These are phyloP conservation scores for Amphirosellinia nigrospora DNA, from an alignment of 495 filamentous ascomycete genomes.

Conservation along the genomic window DNA sequence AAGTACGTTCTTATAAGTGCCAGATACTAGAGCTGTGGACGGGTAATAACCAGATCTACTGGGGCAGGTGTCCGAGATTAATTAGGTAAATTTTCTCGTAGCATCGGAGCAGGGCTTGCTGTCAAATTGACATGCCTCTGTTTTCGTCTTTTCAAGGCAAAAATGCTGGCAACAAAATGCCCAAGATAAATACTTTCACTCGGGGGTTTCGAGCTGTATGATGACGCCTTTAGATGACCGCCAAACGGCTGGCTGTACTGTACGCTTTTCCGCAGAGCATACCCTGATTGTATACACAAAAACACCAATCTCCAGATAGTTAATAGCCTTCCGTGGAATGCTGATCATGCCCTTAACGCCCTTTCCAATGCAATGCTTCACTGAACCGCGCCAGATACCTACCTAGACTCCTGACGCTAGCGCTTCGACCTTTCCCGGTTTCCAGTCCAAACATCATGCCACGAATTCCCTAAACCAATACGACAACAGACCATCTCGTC, in stretches of 20 bases:
- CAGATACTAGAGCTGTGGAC: neutral
- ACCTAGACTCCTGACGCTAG: conserved; percentile 26
- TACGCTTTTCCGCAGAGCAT: conserved; percentile 25
- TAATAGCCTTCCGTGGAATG: conserved; percentile 22
- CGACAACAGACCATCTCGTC: conserved; percentile 4
- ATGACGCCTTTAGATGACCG: conserved; percentile 9
- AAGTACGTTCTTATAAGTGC: too few relatives aligned
- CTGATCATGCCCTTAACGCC: conserved; percentile 25
- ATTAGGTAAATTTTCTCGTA: too few relatives aligned
- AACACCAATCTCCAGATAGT: conserved; percentile 21
- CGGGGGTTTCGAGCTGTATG: neutral
- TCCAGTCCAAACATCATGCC: conserved; percentile 18
- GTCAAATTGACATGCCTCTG: neutral
- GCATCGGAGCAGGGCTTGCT: neutral
- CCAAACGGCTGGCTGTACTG: conserved; percentile 17
- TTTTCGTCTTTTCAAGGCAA: too few relatives aligned
- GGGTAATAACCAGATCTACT: too few relatives aligned
- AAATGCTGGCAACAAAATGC: neutral
- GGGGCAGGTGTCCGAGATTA: neutral
- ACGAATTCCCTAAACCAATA: conserved; percentile 21
- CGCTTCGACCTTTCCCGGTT: conserved; percentile 6
- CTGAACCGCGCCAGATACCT: conserved; percentile 13
- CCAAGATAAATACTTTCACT: conserved; percentile 6
- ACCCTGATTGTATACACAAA: conserved; percentile 28
- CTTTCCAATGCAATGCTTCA: conserved; percentile 22